Evolutionary conservation across 1,284 basidiomycete species (phyloP).

Genomic region (Apiotrichum porosum): DNA sequence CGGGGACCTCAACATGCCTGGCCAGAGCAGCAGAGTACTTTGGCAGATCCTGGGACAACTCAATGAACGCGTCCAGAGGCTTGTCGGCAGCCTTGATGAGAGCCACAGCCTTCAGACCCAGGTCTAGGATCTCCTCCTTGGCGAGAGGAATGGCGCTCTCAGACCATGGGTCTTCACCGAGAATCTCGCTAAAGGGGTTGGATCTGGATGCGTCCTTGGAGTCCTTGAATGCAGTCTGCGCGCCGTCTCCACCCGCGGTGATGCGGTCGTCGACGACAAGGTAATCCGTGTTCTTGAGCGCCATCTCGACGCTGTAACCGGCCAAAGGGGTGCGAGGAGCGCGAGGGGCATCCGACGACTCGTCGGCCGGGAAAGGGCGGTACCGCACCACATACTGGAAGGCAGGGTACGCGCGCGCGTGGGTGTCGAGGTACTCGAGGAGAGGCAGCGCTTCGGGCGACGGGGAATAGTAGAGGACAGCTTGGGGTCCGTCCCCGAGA

Average conservation of each 20-base stretch:
- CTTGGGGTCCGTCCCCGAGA: slow-evolving; percentile 53
- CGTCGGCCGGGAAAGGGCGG: slow-evolving; percentile 50
- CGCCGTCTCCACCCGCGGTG: slow-evolving; percentile 1
- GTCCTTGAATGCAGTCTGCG: slow-evolving; percentile 5
- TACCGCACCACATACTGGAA: slow-evolving; percentile 73
- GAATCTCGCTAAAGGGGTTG: slow-evolving; percentile 20
- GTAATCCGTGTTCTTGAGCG: slow-evolving; percentile 97
- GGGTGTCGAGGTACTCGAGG: slow-evolving; percentile 59
- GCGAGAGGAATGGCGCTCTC: slow-evolving; percentile 60
- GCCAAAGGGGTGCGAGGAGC: slow-evolving; percentile 55
- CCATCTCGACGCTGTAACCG: slow-evolving; percentile 86
- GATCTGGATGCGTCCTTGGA: background rate
- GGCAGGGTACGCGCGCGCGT: slow-evolving; percentile 51
- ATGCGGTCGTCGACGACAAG: slow-evolving; percentile 81
- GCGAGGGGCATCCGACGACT: slow-evolving; percentile 1
- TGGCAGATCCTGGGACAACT: slow-evolving; percentile 82
- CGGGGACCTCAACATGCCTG: slow-evolving; percentile 55
- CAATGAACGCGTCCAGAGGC: slow-evolving; percentile 60
- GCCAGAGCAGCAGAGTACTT: slow-evolving; percentile 69
- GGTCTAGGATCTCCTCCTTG: slow-evolving; percentile 62
- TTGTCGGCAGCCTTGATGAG: slow-evolving; percentile 61
- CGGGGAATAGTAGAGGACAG: slow-evolving; percentile 66
- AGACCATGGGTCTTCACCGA: slow-evolving; percentile 45
- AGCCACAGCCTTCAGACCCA: slow-evolving; percentile 68
- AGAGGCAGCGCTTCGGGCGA: slow-evolving; percentile 59